phyloP scores from a whole-genome alignment of 2,329 filamentous ascomycete genomes.

The Claviceps maximensis region DNA sequence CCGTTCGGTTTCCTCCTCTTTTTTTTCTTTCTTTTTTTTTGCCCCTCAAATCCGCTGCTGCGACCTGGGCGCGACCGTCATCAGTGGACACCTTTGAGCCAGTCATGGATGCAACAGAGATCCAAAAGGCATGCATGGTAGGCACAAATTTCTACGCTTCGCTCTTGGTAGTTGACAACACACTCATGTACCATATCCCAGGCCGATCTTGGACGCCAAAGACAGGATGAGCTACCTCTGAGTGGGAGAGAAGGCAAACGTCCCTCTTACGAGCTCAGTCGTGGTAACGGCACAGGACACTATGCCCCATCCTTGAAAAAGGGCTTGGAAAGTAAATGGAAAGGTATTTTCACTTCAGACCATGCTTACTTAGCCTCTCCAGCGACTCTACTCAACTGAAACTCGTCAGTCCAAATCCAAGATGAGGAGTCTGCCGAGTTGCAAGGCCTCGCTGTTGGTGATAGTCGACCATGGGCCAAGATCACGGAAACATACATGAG shows the following conservation, averaged over 20 bases:
- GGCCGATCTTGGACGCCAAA: constrained; percentile 12
- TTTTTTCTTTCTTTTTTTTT: too few relatives aligned
- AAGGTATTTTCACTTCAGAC: constrained; percentile 5
- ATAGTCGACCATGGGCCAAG: constrained; percentile 12
- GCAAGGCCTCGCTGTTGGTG: constrained; percentile 10
- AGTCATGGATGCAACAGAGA: neutral
- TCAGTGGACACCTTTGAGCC: too few relatives aligned
- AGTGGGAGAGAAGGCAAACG: constrained; percentile 7
- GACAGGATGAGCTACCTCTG: constrained; percentile 13
- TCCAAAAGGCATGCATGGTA: constrained; percentile 6
- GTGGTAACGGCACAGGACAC: constrained; percentile 6
- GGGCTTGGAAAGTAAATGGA: constrained; percentile 9
- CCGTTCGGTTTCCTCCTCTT: too few relatives aligned
- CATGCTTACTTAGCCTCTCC: neutral
- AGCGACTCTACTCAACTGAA: neutral
- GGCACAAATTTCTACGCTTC: neutral
- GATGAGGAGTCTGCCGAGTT: constrained; percentile 13
- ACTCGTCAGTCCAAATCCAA: constrained; percentile 7
- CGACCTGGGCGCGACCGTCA: too few relatives aligned
- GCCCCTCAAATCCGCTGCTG: too few relatives aligned
- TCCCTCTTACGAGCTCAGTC: constrained; percentile 8
- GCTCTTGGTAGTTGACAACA: neutral
- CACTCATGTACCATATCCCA: constrained; percentile 1
- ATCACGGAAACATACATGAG: constrained; percentile 5
- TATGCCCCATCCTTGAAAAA: constrained; percentile 6